phyloP scores from a whole-genome alignment of 2,329 filamentous ascomycete species.

The Byssothecium circinans region DNA sequence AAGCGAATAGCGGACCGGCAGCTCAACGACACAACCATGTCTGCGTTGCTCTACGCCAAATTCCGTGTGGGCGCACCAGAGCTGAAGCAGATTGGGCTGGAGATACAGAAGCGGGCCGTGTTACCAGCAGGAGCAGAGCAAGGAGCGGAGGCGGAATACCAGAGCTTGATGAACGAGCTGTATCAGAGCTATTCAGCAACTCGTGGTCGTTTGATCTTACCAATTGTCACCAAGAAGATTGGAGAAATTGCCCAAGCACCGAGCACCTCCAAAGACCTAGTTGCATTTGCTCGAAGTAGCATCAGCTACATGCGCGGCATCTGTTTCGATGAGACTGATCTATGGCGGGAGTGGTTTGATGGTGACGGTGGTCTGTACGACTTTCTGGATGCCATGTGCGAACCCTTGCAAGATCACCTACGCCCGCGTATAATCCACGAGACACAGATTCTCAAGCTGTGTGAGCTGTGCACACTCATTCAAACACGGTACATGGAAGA shows the following conservation, averaged over 20 bases:
- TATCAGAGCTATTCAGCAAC: conserved; percentile 65
- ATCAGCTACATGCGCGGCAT: conserved; percentile 68
- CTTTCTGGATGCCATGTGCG: conserved; percentile 67
- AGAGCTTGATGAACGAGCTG: conserved; percentile 66
- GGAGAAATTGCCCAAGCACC: conserved; percentile 59
- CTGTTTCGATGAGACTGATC: conserved; percentile 67
- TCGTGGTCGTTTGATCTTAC: conserved; percentile 61
- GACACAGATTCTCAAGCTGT: conserved; percentile 66
- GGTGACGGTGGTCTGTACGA: conserved; percentile 65
- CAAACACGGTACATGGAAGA: conserved; percentile 66
- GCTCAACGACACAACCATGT: conserved; percentile 71
- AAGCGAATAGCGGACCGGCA: conserved; percentile 67
- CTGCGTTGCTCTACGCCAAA: conserved; percentile 70
- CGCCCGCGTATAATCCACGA: conserved; percentile 68
- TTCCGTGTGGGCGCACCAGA: conserved; percentile 68
- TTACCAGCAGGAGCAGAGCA: conserved; percentile 61
- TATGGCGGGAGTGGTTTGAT: conserved; percentile 69
- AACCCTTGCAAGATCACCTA: conserved; percentile 68
- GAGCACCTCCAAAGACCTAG: conserved; percentile 64
- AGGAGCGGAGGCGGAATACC: conserved; percentile 64
- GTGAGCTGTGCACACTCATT: conserved; percentile 66
- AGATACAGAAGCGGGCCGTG: conserved; percentile 68
- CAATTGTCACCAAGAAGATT: conserved; percentile 64
- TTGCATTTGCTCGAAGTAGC: conserved; percentile 64
- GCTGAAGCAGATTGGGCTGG: conserved; percentile 65